These are phyloP conservation scores for Actinomucor elegans DNA, from an alignment of 371 early-diverging fungal genomes.

Conservation along the genomic window DNA sequence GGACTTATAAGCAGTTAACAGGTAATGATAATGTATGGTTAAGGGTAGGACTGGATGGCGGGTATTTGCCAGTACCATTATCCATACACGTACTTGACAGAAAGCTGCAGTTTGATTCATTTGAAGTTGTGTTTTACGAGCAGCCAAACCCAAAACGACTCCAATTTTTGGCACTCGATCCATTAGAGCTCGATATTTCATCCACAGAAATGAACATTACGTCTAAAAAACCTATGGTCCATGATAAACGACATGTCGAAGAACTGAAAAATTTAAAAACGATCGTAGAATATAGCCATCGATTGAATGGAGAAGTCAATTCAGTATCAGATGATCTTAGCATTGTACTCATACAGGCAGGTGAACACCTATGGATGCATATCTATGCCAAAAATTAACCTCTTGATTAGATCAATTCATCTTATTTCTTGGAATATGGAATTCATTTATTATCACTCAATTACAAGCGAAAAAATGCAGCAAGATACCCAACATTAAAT, in stretches of 20 bases:
- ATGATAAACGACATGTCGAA: too few relatives aligned
- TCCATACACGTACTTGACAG: slow-evolving; percentile 11
- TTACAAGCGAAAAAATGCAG: slow-evolving; percentile 24
- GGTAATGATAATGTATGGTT: slow-evolving; percentile 29
- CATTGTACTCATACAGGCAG: slow-evolving; percentile 34
- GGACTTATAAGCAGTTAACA: background rate
- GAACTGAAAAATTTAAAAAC: slow-evolving; percentile 16
- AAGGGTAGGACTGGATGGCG: slow-evolving; percentile 22
- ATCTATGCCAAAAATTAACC: background rate
- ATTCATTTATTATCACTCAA: slow-evolving; percentile 30
- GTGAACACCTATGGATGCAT: background rate
- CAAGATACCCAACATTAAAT: slow-evolving; percentile 1
- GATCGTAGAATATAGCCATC: slow-evolving; percentile 22
- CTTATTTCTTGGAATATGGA: slow-evolving; percentile 49
- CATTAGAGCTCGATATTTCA: slow-evolving; percentile 72
- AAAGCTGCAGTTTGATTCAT: slow-evolving; percentile 1
- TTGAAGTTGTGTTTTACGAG: slow-evolving; percentile 60
- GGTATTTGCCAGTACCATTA: slow-evolving; percentile 29
- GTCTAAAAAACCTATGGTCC: too few relatives aligned
- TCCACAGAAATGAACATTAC: slow-evolving; percentile 30
- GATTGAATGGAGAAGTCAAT: slow-evolving; percentile 6
- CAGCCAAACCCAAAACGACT: slow-evolving; percentile 64
- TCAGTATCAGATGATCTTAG: slow-evolving; percentile 19
- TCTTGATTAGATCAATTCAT: slow-evolving; percentile 44
- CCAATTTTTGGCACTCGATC: slow-evolving; percentile 72